Evolutionary conservation across 352 stramenopile genomes (phyloP).

Genomic region (Elongisporangium prolatum): DNA sequence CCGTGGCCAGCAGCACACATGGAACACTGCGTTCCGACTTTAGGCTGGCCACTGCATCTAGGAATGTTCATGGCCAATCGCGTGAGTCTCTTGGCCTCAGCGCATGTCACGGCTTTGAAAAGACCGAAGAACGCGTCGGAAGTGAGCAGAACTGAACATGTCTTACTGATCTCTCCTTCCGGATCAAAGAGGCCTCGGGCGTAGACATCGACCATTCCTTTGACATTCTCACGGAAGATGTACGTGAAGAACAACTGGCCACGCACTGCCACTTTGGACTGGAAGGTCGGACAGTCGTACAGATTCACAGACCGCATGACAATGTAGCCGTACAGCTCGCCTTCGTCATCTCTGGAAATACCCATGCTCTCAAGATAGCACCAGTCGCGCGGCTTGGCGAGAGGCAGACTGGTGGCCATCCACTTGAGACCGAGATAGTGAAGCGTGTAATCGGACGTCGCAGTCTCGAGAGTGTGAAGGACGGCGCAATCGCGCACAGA

Average conservation of each 20-base stretch:
- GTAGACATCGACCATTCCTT: conserved; percentile 38
- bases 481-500: conserved; percentile 32
- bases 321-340: conserved; percentile 33
- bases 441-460: conserved; percentile 29
- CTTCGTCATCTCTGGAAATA: conserved; percentile 23
- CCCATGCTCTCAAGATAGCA: conserved; percentile 44
- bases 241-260: conserved; percentile 22
- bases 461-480: conserved; percentile 25
- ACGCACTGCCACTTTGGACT: conserved; percentile 10
- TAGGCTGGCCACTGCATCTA: background rate
- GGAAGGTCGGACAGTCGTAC: conserved; percentile 33
- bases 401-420: conserved; percentile 31
- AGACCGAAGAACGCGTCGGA: conserved; percentile 30
- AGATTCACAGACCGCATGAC: conserved; percentile 42
- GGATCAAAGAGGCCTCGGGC: conserved; percentile 41
- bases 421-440: conserved; percentile 43
- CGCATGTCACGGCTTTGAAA: conserved; percentile 30
- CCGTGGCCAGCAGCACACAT: background rate
- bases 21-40: conserved; percentile 5
- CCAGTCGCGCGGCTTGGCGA: conserved; percentile 18
- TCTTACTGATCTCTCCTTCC: conserved; percentile 21
- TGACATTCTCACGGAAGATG: conserved; percentile 32
- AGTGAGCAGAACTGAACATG: conserved; percentile 14
- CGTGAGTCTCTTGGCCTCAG: conserved; percentile 55
- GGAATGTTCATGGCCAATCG: conserved; percentile 20